phyloP scores from a whole-genome alignment of 371 early-diverging fungal species.

The Thermomucor indicae-seudaticae region DNA sequence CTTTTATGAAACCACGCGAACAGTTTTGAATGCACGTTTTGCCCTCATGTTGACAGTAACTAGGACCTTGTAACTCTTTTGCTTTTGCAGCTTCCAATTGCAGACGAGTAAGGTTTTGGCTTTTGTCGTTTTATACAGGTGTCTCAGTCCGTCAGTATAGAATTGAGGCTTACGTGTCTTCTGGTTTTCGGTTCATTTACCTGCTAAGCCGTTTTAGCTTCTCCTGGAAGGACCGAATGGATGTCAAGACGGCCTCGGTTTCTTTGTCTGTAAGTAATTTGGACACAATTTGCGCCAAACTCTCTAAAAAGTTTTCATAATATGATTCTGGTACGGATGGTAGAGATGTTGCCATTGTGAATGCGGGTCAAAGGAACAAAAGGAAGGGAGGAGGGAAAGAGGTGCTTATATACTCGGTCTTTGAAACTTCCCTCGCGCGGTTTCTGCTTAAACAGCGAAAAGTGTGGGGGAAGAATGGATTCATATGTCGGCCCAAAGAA shows the following conservation, averaged over 20 bases:
- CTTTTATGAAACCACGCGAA: constrained; percentile 68
- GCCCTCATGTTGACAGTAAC: constrained; percentile 70
- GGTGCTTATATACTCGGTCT: background rate
- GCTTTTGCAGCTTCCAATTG: constrained; percentile 41
- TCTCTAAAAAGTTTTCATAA: constrained; percentile 77
- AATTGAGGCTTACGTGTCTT: no score
- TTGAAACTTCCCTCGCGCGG: background rate
- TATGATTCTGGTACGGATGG: constrained; percentile 30
- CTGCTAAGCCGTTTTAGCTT: constrained; percentile 65
- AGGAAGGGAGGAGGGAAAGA: background rate
- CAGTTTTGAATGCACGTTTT: constrained; percentile 74
- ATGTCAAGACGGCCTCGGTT: constrained; percentile 65
- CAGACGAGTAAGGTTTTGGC: constrained; percentile 58
- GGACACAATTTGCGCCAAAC: constrained; percentile 70
- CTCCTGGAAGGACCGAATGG: constrained; percentile 70
- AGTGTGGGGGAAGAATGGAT: background rate
- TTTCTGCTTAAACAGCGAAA: background rate
- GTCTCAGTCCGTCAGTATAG: no score
- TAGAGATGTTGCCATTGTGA: constrained; percentile 2
- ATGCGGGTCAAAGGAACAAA: background rate
- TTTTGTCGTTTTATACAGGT: no score
- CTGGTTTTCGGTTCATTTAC: no score
- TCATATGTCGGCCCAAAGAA: background rate
- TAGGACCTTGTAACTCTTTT: constrained; percentile 8
- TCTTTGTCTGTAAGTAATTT: constrained; percentile 78